phyloP scores from a whole-genome alignment of 352 stramenopile genomes.

The Globisporangium emineosum region DNA sequence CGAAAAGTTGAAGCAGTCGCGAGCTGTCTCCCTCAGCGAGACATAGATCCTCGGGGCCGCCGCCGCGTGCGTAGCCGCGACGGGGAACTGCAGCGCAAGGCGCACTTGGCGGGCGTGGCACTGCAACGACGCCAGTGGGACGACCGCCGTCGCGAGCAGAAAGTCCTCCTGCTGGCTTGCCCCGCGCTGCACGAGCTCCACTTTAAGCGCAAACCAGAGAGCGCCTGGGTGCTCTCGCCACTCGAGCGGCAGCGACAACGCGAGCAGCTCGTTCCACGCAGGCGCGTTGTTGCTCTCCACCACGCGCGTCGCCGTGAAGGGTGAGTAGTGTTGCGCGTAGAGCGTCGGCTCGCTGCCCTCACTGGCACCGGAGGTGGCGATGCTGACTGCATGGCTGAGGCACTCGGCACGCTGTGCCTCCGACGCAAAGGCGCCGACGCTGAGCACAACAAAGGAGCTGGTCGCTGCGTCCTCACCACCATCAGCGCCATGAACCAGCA shows the following conservation, averaged over 20 bases:
- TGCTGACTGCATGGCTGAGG: not conserved
- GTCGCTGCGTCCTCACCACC: not conserved
- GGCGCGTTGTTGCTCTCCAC: constrained; percentile 31
- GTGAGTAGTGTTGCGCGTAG: constrained; percentile 52
- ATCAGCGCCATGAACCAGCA: constrained; percentile 5
- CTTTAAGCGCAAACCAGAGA: constrained; percentile 19
- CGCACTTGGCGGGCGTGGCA: constrained; percentile 26
- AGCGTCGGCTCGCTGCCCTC: constrained; percentile 18
- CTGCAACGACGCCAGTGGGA: constrained; percentile 21
- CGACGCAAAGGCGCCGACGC: constrained; percentile 20
- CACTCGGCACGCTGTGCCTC: constrained; percentile 10
- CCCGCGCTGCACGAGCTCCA: constrained; percentile 66
- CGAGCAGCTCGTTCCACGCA: constrained; percentile 70
- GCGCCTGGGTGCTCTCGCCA: constrained; percentile 20
- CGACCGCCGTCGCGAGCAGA: constrained; percentile 29
- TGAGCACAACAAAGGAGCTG: constrained; percentile 35
- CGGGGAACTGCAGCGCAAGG: constrained; percentile 28
- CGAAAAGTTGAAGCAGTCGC: constrained; percentile 1
- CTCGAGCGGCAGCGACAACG: constrained; percentile 44
- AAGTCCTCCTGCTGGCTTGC: constrained; percentile 65
- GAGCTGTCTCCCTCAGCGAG: constrained; percentile 18
- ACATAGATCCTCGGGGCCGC: constrained; percentile 18
- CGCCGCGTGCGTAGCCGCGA: not conserved
- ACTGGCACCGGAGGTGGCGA: constrained; percentile 8
- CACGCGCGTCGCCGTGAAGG: constrained; percentile 65